Evolutionary conservation across 768 basidiomycete species (phyloP).

Genomic region (Phaeotremella skinneri): DNA sequence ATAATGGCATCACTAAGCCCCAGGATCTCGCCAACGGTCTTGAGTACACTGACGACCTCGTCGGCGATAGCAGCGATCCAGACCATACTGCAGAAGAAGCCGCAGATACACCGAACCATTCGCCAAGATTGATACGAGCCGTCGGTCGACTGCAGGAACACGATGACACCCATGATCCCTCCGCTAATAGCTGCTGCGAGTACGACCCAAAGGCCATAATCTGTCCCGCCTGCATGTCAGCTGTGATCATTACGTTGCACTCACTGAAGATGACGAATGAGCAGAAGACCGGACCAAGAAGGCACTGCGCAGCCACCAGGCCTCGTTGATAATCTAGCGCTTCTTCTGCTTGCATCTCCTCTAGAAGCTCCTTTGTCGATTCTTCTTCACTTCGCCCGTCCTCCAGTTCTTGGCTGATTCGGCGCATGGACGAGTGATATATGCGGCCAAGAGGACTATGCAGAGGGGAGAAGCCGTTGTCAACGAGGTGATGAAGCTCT

Average conservation of each 20-base stretch:
- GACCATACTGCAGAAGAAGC: constrained; percentile 83
- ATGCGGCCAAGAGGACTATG: constrained; percentile 35
- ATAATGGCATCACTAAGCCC: constrained; percentile 96
- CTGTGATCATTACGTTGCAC: constrained; percentile 42
- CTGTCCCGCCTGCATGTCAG: constrained; percentile 19
- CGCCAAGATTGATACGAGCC: constrained; percentile 62
- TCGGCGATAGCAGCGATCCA: constrained; percentile 99
- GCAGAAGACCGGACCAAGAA: constrained; percentile 76
- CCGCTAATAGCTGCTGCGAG: constrained; percentile 62
- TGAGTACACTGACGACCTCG: constrained; percentile 86
- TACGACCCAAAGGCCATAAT: constrained; percentile 26
- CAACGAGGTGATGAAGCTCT: constrained; percentile 47
- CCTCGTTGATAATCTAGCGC: constrained; percentile 57
- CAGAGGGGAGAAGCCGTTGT: constrained; percentile 36
- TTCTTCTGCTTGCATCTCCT: constrained; percentile 34
- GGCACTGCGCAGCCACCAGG: constrained; percentile 79
- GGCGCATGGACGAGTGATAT: constrained; percentile 22
- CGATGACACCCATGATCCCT: constrained; percentile 58
- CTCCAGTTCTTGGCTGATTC: constrained; percentile 14
- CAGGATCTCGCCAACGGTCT: constrained; percentile 87
- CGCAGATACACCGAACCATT: constrained; percentile 78
- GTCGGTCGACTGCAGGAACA: constrained; percentile 62
- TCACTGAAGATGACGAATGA: constrained; percentile 72
- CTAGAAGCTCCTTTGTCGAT: constrained; percentile 26
- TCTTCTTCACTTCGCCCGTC: constrained; percentile 14